A percentile compares a stretch with the other conserved stretches of the same genome.
Evolutionary conservation across 2,329 filamentous ascomycete species (phyloP).

Genomic region (Aspergillus caelatus): DNA sequence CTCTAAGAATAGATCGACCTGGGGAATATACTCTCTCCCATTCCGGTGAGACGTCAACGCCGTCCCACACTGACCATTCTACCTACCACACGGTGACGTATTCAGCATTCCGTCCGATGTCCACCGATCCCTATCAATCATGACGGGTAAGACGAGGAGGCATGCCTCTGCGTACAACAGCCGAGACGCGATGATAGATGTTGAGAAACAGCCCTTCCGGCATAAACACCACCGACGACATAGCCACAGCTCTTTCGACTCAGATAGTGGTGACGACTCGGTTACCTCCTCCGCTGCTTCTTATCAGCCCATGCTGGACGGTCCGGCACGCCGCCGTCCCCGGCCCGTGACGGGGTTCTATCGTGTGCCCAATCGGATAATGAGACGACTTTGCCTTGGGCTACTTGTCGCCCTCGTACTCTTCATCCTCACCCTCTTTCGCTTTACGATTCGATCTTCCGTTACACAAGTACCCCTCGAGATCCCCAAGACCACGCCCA

Average conservation of each 20-base stretch:
- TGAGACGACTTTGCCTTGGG: slow-evolving; percentile 75
- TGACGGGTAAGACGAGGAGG: slow-evolving; percentile 37
- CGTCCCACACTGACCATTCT: slow-evolving; percentile 10
- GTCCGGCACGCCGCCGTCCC: slow-evolving; percentile 36
- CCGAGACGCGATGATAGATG: slow-evolving; percentile 30
- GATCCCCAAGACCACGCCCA: slow-evolving; percentile 61
- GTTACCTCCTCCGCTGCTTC: slow-evolving; percentile 55
- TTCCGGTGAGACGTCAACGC: slow-evolving; percentile 11
- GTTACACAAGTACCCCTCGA: slow-evolving; percentile 34
- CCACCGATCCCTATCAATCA: slow-evolving; percentile 23
- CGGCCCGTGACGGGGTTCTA: slow-evolving; percentile 51
- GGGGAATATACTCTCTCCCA: neutral
- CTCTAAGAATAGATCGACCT: neutral
- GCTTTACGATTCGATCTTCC: slow-evolving; percentile 63
- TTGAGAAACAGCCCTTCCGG: slow-evolving; percentile 35
- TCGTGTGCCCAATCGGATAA: slow-evolving; percentile 70
- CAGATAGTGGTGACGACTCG: slow-evolving; percentile 33
- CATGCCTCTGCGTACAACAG: slow-evolving; percentile 30
- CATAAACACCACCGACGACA: slow-evolving; percentile 24
- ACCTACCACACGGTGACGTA: slow-evolving; percentile 4
- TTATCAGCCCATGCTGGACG: slow-evolving; percentile 46
- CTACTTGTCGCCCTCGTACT: slow-evolving; percentile 71
- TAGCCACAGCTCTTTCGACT: slow-evolving; percentile 29
- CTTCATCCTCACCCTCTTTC: slow-evolving; percentile 75
- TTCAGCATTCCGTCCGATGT: slow-evolving; percentile 24